Evolutionary conservation across 495 filamentous ascomycete species (phyloP), one percentile per base, ranked within the genome.

Genomic region (Aspergillus diversus): DNA sequence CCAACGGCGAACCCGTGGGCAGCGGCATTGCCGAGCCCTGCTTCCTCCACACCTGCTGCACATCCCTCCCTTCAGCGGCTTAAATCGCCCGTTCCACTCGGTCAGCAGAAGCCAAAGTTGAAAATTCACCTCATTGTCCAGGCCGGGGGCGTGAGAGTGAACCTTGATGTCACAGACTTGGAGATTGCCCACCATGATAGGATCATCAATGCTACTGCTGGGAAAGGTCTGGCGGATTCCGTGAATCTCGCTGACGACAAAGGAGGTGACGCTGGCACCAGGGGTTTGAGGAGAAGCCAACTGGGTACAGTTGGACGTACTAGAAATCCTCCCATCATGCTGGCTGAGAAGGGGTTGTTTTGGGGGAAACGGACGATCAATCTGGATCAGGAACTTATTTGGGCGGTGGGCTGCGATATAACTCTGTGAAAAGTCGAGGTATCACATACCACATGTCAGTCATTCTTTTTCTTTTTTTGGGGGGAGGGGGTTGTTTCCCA

Each of bases 91-190:
- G 48, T 82, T 82, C 74, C 76, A 82, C 8, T 68, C 56, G 5
- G 52, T 21, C 8, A 69, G 55, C 5, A 78, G 81, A 0, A 83
- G 64, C 72, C 71, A 79, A 16, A 75, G 39, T 46, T 73, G 64
- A 49, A 72, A 67, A 52, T 62, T 60, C 39, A 84, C 63, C 4
- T 21, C 66, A 55, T 83, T 77, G 55, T 74, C 67, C 34, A 65
- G 53, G 4, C 70, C 76, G 1, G 75, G 73, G 66, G 79, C 2
- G 80, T 79, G 62, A 80, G 78, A 7, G 70, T 70, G 39, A 82
- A 82, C 62, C 4, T 74, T 81, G 43, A 83, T 62, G 59, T 83
- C 79, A 63, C 80, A 82, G 65, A 81, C 39, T 43, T 3, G 39
- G 39, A 43, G 39, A 43, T 43, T 43, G 39, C 39, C 3, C 39